Percentiles rank a stretch among this genome's conserved stretches.
Evolutionary conservation across 108 stramenopile species (phyloP).

Genomic region (Cyclotella kingstonii): DNA sequence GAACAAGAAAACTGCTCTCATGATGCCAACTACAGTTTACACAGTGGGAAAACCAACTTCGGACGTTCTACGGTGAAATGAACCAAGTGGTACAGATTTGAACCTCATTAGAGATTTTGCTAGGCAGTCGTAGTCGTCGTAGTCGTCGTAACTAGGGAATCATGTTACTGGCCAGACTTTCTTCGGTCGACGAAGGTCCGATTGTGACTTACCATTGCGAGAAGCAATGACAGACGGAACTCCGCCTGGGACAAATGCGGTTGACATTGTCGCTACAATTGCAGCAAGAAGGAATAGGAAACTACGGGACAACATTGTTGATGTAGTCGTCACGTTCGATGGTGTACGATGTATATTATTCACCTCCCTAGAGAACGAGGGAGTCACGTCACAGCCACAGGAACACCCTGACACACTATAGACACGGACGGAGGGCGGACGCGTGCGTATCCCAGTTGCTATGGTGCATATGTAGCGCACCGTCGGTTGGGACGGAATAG

Average conservation of each 20-base stretch:
- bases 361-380: background rate
- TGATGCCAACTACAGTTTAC: too few species aligned
- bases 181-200: background rate
- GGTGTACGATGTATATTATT: background rate
- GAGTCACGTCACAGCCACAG: too few species aligned
- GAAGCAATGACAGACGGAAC: background rate
- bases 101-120: too few species aligned
- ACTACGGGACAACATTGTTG: too few species aligned
- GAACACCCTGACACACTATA: background rate
- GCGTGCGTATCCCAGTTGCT: too few species aligned
- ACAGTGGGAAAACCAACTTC: too few species aligned
- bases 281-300: conserved; percentile 28
- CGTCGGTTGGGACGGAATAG: too few species aligned
- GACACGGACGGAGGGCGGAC: background rate
- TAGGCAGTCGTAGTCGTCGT: background rate
- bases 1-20: too few species aligned
- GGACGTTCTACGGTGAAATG: too few species aligned
- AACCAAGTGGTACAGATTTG: too few species aligned
- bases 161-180: background rate
- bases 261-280: conserved; percentile 34
- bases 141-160: background rate
- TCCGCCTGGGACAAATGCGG: conserved; percentile 29
- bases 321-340: conserved; percentile 13
- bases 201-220: conserved; percentile 32
- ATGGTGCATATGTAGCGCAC: too few species aligned